Base-by-base conservation (phyloP, 1,284 basidiomycete species). In the Sanguinoderma infundibulare region DNA sequence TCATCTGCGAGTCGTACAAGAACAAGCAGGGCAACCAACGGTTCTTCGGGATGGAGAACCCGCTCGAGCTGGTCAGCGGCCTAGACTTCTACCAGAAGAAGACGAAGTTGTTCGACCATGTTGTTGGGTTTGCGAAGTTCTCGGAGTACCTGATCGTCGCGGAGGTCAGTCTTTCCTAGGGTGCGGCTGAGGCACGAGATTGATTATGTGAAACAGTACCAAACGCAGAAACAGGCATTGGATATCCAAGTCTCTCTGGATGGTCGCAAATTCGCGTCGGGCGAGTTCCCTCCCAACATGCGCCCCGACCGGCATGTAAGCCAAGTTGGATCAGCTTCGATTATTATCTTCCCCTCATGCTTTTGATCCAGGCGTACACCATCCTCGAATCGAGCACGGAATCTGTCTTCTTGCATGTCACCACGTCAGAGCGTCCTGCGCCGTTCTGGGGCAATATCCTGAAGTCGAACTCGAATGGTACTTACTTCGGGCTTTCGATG, bases 391-490 rank as follows among this genome's bases (percentile, higher is more conserved):
- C 96, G 5, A 92, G 86, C 69, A 99, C 98, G 0, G 87, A 92
- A 62, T 87, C 96, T 0, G 87, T 99, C 62, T 99, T 99, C 84
- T 76, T 99, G 24, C 96, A 98, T 70, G 93, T 98, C 78, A 98
- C 98, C 0, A 97, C 94, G 77, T 94, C 93, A 36, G 85, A 91
- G 58, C 80, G 83, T 15, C 83, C 85, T 0, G 83, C 80, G 17
- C 90, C 88, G 7, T 94, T 85, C 73, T 98, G 92, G 90, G 97
- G 97, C 52, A 92, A 87, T 70, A 89, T 99, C 67, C 89, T 99
- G 73, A 98, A 96, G 77, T 98, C 95, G 50, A 98, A 99, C 77
- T 98, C 93, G 46, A 99, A 99, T 72, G 97, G 97, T 36, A 99
- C 98, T 0, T 98, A 98, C 80, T 99, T 95, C 74, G 87, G 92